These are phyloP conservation scores for Hygrocybe coccinea DNA, from an alignment of 768 basidiomycete species.

Conservation along the genomic window DNA sequence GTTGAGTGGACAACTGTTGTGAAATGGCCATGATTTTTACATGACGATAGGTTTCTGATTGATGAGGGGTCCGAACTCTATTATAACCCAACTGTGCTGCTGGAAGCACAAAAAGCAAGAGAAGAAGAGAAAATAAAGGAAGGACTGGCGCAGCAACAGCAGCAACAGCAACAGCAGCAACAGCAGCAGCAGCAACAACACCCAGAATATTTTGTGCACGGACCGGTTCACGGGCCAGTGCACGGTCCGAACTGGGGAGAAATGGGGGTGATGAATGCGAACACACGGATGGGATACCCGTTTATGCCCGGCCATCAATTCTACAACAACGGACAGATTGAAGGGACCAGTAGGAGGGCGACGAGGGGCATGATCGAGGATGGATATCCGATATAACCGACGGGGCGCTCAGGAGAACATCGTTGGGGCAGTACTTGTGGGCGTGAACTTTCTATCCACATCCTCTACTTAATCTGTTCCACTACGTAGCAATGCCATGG, in stretches of 20 bases:
- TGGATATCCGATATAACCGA: constrained; percentile 16
- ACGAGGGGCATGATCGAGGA: constrained; percentile 26
- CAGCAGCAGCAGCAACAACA: background rate
- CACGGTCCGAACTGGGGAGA: constrained; percentile 1
- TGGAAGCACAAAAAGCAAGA: constrained; percentile 46
- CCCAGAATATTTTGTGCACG: constrained; percentile 12
- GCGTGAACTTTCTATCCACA: too few relatives aligned
- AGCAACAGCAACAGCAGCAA: background rate
- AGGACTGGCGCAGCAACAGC: constrained; percentile 21
- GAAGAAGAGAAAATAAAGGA: constrained; percentile 35
- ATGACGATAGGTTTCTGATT: constrained; percentile 59
- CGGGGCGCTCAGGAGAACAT: background rate
- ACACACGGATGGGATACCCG: too few relatives aligned
- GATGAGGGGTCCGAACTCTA: constrained; percentile 69
- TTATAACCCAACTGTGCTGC: constrained; percentile 62
- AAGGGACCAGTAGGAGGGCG: constrained; percentile 24
- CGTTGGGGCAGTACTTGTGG: background rate
- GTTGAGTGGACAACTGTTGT: constrained; percentile 38
- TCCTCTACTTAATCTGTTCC: too few relatives aligned
- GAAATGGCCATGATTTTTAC: constrained; percentile 1
- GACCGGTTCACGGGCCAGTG: too few relatives aligned
- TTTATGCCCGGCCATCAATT: too few relatives aligned
- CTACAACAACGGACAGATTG: too few relatives aligned
- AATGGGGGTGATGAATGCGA: constrained; percentile 1
- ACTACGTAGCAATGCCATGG: too few relatives aligned